Base-by-base conservation (phyloP, 2,329 filamentous ascomycete genomes). In the Aphanocladium album region DNA sequence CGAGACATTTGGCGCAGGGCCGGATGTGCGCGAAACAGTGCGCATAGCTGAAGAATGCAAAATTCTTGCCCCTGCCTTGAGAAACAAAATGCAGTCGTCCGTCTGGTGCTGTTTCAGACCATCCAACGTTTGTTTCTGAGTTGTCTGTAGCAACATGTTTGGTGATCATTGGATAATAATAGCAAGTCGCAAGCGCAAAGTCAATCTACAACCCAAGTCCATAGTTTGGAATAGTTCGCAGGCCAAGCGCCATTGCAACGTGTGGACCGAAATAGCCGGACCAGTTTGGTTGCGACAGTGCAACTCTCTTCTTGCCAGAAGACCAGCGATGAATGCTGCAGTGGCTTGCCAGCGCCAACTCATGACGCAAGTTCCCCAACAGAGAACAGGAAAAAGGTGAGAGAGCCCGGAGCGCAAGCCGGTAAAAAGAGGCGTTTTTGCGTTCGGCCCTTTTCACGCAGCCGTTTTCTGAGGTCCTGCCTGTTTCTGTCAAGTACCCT, bases 391-490 rank as follows among this genome's bases (percentile, higher is more conserved):
- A 37, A 14, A 23, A 46, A 23, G 7, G 35, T 51, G 35, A 47
- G 16, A 37, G 33, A 30, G n/a, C n/a, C n/a, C n/a, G n/a, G n/a
- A n/a, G n/a, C n/a, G n/a, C n/a, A n/a, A n/a, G n/a, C n/a, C n/a
- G n/a, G n/a, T n/a, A n/a, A 16, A 14, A 59, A 21, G 52, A 51
- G 56, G 56, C 56, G 56, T 35, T 59, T 52, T 35, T 23, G 35
- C 8, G 49, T 60, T 60, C 57, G 57, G 57, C 25, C 57, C 57
- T 53, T 47, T 39, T 60, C 39, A 21, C 25, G 30, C 54, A 52
- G 47, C 47, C 47, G 30, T 23, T 52, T 43, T 8, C 23, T 39
- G 11, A 41, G 11, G 17, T 37, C 45, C 33, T 50, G 56, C 45
- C 30, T 47, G 45, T 41, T 46, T 57, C 21, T 57, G 45, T 51